Evolutionary conservation across 2,329 filamentous ascomycete genomes (phyloP).

Genomic region (Lasiodiplodia sp.): DNA sequence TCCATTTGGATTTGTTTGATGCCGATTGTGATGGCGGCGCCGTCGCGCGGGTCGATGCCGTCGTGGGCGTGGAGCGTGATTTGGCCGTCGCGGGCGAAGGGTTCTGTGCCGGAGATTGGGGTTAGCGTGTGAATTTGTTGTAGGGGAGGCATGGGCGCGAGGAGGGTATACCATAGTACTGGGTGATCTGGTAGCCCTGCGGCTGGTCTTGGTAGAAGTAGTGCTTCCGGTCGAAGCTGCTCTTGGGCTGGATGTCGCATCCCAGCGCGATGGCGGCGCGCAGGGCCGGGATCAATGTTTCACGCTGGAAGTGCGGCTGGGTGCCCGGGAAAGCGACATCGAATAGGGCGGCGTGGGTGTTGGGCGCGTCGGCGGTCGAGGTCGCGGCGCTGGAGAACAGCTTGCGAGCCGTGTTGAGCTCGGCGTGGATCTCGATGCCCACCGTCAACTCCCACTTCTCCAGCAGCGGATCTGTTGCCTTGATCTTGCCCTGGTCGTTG

Average conservation of each 20-base stretch:
- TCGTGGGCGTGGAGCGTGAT: constrained; percentile 77
- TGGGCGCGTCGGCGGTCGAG: constrained; percentile 69
- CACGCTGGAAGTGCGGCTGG: constrained; percentile 83
- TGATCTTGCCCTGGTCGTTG: constrained; percentile 14
- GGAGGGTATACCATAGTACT: constrained; percentile 74
- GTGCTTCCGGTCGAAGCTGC: constrained; percentile 93
- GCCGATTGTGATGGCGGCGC: constrained; percentile 73
- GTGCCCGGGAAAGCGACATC: constrained; percentile 89
- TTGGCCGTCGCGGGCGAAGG: constrained; percentile 72
- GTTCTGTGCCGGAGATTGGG: constrained; percentile 49
- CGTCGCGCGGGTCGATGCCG: constrained; percentile 78
- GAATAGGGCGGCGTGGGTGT: constrained; percentile 87
- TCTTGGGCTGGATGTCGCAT: constrained; percentile 78
- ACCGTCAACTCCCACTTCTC: constrained; percentile 90
- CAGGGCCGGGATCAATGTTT: constrained; percentile 85
- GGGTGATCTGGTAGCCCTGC: constrained; percentile 95
- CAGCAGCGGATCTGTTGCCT: constrained; percentile 37
- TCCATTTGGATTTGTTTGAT: constrained; percentile 97
- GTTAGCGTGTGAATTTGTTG: background rate
- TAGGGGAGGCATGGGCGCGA: no score
- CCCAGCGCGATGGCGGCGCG: constrained; percentile 85
- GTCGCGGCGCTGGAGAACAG: constrained; percentile 76
- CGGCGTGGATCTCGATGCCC: constrained; percentile 96
- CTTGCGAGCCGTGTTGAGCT: constrained; percentile 87
- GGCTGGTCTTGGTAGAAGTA: constrained; percentile 99